Evolutionary conservation across 257 asterid species (phyloP), one percentile per base, ranked within the genome.

Genomic region (Solanum pimpinellifolium): DNA sequence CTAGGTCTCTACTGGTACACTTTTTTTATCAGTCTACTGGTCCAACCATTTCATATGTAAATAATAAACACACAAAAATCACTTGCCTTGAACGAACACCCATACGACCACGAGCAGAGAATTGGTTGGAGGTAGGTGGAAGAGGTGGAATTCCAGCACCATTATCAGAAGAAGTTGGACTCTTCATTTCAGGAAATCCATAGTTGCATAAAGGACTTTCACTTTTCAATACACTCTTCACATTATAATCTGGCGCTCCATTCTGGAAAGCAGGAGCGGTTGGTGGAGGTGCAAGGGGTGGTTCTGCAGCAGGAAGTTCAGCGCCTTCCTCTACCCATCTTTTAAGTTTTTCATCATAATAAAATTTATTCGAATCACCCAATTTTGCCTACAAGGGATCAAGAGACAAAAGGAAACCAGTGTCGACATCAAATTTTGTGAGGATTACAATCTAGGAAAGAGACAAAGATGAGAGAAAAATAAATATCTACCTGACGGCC

Each of bases 281-380:
- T 27, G 99, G 99, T 84, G 98, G 98, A 41, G 99, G 98, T 76
- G 98, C 93, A 90, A 91, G 93, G 69, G 93, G 93, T 13, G 94
- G 89, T 92, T 94, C 99, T 87, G 89, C 93, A 42, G 94, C 92
- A 29, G 96, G 97, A 75, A 92, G 92, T 47, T 87, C 95, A 47
- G 77, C 96, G n/a, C 99, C 99, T 94, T 96, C 98, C 93, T 96
- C 98, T 78, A 97, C 98, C 99, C 99, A 97, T 90, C 98, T 94
- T 92, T 96, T 93, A 85, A 94, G 98, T 86, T 95, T 93, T 85
- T 95, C 98, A 66, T 96, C 98, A 80, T 93, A 97, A 90, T 94
- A 94, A 56, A 97, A 95, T 94, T 97, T 96, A 89, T 97, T 97
- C 56, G 91, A 52, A 7, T 94, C 98, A 52, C 99, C 99, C 93